These are phyloP conservation scores for Sugiyamaella valdiviana DNA, from an alignment of 805 yeast genomes.

Conservation along the genomic window DNA sequence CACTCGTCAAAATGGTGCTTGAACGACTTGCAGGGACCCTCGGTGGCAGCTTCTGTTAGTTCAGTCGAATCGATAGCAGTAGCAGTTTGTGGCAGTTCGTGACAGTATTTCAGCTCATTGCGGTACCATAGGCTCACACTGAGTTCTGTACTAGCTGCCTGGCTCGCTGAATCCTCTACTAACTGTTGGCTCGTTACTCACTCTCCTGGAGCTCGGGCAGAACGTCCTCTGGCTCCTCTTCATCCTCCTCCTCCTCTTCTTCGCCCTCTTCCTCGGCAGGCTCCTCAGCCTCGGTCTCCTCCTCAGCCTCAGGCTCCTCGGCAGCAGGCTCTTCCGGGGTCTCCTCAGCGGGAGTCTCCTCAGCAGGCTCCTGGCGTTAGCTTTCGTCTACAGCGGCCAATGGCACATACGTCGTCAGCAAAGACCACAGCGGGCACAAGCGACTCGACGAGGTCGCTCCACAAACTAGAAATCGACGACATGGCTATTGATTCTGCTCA, in stretches of 20 bases:
- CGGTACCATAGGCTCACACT: background rate
- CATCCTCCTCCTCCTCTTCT: constrained; percentile 59
- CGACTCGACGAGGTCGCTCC: constrained; percentile 66
- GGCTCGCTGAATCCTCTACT: too few relatives aligned
- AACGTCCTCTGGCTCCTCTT: constrained; percentile 63
- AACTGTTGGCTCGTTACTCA: constrained; percentile 23
- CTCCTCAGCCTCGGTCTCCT: constrained; percentile 37
- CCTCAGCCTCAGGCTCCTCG: constrained; percentile 28
- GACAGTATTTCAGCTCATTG: too few relatives aligned
- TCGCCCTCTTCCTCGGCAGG: constrained; percentile 49
- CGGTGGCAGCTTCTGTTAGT: constrained; percentile 46
- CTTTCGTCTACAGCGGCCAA: too few relatives aligned
- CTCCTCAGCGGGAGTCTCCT: background rate
- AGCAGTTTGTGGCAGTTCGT: too few relatives aligned
- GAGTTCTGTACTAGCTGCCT: too few relatives aligned
- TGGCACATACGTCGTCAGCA: constrained; percentile 50
- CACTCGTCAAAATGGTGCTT: constrained; percentile 92
- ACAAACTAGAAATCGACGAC: constrained; percentile 20
- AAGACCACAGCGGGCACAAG: constrained; percentile 72
- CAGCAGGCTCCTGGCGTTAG: background rate
- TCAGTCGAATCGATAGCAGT: too few relatives aligned
- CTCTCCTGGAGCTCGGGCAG: constrained; percentile 53
- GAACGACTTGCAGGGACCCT: constrained; percentile 61
- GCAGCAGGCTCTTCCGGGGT: constrained; percentile 22
- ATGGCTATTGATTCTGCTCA: constrained; percentile 3